Evolutionary conservation across 768 basidiomycete species (phyloP).

Genomic region (Rhizopogon vinicolor): DNA sequence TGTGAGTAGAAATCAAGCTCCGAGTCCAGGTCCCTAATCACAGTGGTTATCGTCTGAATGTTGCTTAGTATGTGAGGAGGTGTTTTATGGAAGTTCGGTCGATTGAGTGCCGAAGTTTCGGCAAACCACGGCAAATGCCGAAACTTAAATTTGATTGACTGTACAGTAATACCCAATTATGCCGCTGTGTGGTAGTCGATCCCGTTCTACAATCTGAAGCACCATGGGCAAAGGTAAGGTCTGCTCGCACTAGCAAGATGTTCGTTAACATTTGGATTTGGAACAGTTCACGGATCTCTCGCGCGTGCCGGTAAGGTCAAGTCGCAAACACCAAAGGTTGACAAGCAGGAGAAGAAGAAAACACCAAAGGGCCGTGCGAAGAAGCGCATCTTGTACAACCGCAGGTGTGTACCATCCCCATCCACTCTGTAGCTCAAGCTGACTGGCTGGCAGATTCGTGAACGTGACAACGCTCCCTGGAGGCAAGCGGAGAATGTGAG

Average conservation of each 20-base stretch:
- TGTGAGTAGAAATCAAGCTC: too few species aligned
- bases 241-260: background rate
- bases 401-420: conserved; percentile 56
- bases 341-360: conserved; percentile 99
- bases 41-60: too few species aligned
- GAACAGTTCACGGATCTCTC: conserved; percentile 94
- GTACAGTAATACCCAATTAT: background rate
- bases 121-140: too few species aligned
- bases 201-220: background rate
- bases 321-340: conserved; percentile 96
- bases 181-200: background rate
- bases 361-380: conserved; percentile 94
- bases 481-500: conserved; percentile 96
- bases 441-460: conserved; percentile 59
- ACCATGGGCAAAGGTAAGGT: background rate
- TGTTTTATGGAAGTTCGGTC: too few species aligned
- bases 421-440: background rate
- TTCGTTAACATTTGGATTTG: conserved; percentile 3
- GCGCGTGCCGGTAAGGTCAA: conserved; percentile 99
- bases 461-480: conserved; percentile 89
- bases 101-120: too few species aligned
- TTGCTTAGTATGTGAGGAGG: too few species aligned
- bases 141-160: too few species aligned
- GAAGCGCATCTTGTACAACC: conserved; percentile 93
- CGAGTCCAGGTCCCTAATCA: too few species aligned